Conservation (phyloP, 371 early-diverging fungal species). For the Choanephora cucurbitarum region DNA sequence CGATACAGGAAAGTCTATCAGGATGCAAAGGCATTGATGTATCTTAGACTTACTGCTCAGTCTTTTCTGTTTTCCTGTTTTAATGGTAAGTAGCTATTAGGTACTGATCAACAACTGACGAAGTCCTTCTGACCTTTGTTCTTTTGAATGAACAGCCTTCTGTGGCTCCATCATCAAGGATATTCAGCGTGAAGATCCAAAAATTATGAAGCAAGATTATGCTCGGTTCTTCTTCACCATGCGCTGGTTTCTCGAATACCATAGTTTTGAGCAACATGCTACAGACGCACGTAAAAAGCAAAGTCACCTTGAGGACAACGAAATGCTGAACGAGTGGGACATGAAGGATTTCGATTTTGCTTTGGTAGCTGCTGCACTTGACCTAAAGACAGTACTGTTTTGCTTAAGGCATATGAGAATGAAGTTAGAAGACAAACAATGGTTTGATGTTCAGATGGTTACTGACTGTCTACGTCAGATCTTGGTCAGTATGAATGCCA, state of each 20-base stretch:
- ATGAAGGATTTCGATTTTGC: constrained; percentile 50
- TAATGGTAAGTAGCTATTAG: constrained; percentile 54
- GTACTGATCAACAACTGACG: too few species aligned
- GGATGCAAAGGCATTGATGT: constrained; percentile 21
- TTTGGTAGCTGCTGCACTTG: constrained; percentile 55
- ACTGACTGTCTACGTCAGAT: constrained; percentile 68
- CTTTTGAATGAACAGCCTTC: constrained; percentile 49
- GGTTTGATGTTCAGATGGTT: constrained; percentile 56
- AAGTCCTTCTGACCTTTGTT: too few species aligned
- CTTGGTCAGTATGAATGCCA: constrained; percentile 52
- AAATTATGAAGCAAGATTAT: constrained; percentile 56
- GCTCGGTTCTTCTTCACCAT: constrained; percentile 36
- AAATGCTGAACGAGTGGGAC: constrained; percentile 6
- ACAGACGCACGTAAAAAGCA: constrained; percentile 11
- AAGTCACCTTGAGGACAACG: constrained; percentile 1
- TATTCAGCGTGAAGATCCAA: constrained; percentile 60
- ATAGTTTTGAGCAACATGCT: constrained; percentile 26
- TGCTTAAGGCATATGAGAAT: constrained; percentile 52
- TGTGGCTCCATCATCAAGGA: constrained; percentile 59
- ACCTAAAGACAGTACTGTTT: constrained; percentile 52
- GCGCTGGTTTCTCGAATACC: constrained; percentile 45
- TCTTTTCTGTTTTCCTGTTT: constrained; percentile 62
- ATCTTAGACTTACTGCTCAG: constrained; percentile 36
- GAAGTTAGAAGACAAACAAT: constrained; percentile 55
- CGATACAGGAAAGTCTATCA: constrained; percentile 25